phyloP scores from a whole-genome alignment of 495 filamentous ascomycete species.

The Apodospora peruviana region DNA sequence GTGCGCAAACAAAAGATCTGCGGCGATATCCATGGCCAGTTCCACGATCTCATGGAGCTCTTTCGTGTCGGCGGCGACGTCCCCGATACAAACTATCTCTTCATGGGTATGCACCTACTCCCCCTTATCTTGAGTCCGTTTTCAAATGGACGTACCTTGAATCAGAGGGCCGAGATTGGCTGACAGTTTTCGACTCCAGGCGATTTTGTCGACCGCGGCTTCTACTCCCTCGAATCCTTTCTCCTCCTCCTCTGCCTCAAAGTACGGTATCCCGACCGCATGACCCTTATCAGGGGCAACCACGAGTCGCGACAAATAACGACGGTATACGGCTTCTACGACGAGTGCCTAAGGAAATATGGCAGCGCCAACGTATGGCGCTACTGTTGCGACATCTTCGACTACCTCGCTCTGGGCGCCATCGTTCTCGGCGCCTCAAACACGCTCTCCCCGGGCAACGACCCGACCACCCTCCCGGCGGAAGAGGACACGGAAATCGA shows the following conservation, averaged over 20 bases:
- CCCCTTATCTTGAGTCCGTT: no score
- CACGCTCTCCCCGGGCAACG: conserved; percentile 50
- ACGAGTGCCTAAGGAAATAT: conserved; percentile 96
- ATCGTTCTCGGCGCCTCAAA: conserved; percentile 87
- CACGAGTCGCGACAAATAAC: conserved; percentile 98
- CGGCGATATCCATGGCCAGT: conserved; percentile 97
- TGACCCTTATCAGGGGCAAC: conserved; percentile 94
- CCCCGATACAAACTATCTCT: conserved; percentile 96
- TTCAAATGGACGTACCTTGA: no score
- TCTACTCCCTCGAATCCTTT: conserved; percentile 96
- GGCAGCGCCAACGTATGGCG: conserved; percentile 97
- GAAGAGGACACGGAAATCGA: conserved; percentile 85
- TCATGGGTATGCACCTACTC: conserved; percentile 62
- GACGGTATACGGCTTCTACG: conserved; percentile 97
- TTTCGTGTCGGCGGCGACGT: conserved; percentile 94
- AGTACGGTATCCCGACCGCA: conserved; percentile 95
- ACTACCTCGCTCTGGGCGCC: conserved; percentile 92
- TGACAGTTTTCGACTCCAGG: conserved; percentile 36
- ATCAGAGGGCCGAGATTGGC: no score
- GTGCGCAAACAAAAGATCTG: no score
- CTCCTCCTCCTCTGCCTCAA: conserved; percentile 92
- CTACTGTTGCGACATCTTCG: conserved; percentile 98
- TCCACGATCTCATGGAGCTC: conserved; percentile 97
- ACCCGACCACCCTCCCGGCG: conserved; percentile 37
- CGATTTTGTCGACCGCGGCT: conserved; percentile 96